Percentiles rank a stretch among this genome's conserved stretches.
Evolutionary conservation across 208 protist genomes (phyloP).

Genomic region (Entamoeba histolytica): DNA sequence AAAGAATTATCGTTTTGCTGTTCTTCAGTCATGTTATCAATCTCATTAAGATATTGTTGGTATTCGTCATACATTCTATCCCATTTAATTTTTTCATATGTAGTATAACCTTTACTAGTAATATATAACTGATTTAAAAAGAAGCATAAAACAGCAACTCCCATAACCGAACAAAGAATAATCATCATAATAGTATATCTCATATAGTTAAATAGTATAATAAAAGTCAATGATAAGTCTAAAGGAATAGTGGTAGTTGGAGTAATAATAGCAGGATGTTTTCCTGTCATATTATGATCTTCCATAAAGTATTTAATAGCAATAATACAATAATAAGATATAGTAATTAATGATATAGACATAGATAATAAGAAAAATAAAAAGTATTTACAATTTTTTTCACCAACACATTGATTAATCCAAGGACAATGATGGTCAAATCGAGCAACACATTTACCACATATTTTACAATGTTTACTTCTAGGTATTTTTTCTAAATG

Average conservation of each 20-base stretch:
- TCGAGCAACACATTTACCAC: background rate
- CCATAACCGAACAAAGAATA: background rate
- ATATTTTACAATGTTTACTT: constrained; percentile 9
- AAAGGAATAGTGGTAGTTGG: background rate
- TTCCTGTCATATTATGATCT: background rate
- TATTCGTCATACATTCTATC: background rate
- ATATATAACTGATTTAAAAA: background rate
- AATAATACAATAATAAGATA: background rate
- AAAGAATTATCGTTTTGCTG: background rate
- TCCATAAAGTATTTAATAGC: background rate
- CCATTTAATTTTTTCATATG: background rate
- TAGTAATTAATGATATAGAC: background rate
- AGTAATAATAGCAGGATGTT: background rate
- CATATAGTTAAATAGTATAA: background rate
- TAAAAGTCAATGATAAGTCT: background rate
- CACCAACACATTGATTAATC: background rate
- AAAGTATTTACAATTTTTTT: background rate
- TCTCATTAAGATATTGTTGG: background rate
- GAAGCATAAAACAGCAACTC: background rate
- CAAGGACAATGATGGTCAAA: constrained; percentile 21
- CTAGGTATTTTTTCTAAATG: background rate
- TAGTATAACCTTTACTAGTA: background rate
- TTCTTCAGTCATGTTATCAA: background rate
- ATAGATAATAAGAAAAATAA: background rate
- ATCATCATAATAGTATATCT: background rate